Percentiles rank a stretch among this genome's conserved stretches.
Evolutionary conservation across 2,329 filamentous ascomycete genomes (phyloP).

Genomic region (Penicillium sp.): DNA sequence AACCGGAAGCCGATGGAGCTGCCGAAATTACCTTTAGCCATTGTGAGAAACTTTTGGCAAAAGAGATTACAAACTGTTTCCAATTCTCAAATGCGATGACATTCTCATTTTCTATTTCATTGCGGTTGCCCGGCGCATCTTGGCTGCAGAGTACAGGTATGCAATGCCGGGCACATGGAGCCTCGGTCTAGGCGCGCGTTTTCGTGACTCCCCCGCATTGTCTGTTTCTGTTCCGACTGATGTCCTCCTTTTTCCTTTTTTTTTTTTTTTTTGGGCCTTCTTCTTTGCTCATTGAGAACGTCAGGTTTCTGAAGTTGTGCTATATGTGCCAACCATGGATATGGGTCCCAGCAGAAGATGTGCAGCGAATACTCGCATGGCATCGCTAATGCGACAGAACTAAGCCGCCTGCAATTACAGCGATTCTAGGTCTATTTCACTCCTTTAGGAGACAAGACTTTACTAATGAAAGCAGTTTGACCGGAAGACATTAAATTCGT

Average conservation of each 20-base stretch:
- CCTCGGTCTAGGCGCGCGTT: slow-evolving; percentile 7
- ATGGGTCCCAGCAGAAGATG: not conserved
- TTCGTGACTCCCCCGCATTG: slow-evolving; percentile 15
- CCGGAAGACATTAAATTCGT: slow-evolving; percentile 20
- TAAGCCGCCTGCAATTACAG: not conserved
- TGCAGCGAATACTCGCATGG: not conserved
- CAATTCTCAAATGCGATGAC: not conserved
- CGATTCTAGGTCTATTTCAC: slow-evolving; percentile 8
- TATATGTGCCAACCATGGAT: not conserved
- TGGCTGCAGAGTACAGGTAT: not conserved
- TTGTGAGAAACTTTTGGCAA: not conserved
- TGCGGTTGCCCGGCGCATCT: not conserved
- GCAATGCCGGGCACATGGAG: slow-evolving; percentile 7
- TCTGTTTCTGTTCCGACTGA: not conserved
- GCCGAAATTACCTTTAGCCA: slow-evolving; percentile 8
- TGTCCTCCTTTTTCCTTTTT: slow-evolving; percentile 6
- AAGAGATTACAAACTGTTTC: not conserved
- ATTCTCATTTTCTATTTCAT: not conserved
- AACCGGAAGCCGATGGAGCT: slow-evolving; percentile 15
- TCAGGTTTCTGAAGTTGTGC: not conserved
- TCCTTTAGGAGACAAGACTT: slow-evolving; percentile 3
- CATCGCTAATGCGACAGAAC: not conserved
- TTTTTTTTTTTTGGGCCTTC: not conserved
- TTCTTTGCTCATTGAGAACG: not conserved
- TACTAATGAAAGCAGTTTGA: slow-evolving; percentile 8